phyloP scores from a whole-genome alignment of 345 rosid species.

The Citrus unshiu region DNA sequence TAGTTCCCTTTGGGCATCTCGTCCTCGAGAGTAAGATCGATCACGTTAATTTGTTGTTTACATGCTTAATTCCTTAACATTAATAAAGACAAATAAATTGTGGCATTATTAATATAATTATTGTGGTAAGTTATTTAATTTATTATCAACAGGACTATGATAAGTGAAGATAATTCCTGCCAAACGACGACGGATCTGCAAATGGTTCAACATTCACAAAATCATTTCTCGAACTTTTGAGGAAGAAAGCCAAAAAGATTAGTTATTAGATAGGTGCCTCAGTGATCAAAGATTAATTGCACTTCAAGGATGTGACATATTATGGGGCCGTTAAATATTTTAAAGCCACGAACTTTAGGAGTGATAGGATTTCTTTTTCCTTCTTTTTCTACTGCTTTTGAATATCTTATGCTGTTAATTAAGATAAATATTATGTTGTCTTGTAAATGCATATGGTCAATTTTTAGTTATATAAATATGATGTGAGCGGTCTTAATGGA shows the following conservation, averaged over 20 bases:
- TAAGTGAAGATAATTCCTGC: conserved; percentile 74
- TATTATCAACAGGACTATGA: conserved; percentile 36
- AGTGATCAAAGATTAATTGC: background rate
- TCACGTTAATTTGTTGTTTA: background rate
- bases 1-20: conserved; percentile 86
- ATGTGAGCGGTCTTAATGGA: too few relatives aligned
- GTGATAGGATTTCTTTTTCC: conserved; percentile 29
- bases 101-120: background rate
- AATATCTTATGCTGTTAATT: conserved; percentile 5
- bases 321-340: background rate
- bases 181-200: conserved; percentile 79
- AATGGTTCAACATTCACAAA: conserved; percentile 67
- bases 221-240: conserved; percentile 67
- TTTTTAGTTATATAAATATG: background rate
- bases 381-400: background rate
- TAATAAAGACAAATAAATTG: background rate
- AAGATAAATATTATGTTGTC: conserved; percentile 10
- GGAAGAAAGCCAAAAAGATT: background rate
- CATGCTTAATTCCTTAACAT: background rate
- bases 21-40: conserved; percentile 78
- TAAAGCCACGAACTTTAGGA: conserved; percentile 22
- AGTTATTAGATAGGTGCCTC: background rate
- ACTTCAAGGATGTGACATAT: background rate
- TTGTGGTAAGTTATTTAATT: background rate
- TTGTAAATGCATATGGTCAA: conserved; percentile 32